Base-by-base conservation (phyloP, 1,139 yeast species). In the Magnusiomyces ingens region DNA sequence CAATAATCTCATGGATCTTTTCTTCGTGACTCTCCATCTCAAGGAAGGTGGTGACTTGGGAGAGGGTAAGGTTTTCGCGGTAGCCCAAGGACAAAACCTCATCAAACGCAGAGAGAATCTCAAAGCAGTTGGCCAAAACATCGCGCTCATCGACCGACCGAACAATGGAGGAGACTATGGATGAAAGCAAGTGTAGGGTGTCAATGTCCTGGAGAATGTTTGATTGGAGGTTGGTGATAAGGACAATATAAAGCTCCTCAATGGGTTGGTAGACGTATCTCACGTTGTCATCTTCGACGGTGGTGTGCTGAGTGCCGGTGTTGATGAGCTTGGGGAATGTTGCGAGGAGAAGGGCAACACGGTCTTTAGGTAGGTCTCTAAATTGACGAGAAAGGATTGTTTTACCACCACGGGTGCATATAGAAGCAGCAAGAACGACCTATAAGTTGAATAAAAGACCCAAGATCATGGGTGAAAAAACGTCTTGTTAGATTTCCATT, bases 1-100 rank as follows among this genome's bases (percentile, higher is more conserved):
- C 98, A 64, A 94, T 93, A 67, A 93, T 91, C 69, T 94, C 98
- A 75, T 93, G 98, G 65, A 94, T 91, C 75, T 89, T 91, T 72
- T 94, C 99, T 72, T 94, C 99, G 67, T 93, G 98, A 43, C 96
- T 86, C 71, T 94, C 98, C 99, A 94, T 93, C 68, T 90, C 94
- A 72, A 94, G 76, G 72, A 88, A 93, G 15, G 95, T 87, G 69
- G 82, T 83, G 59, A 94, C 89, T 74, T 93, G 99, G 54, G 83
- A 72, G 61, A 86, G 69, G 0, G 94, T 82, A 62, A 93, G 75
- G 69, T 89, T 87, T 70, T 94, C 99, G 63, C 89, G 83, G 74
- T 85, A 90, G 15, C 99, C 99, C 71, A 88, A 76, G 54, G 83
- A 83, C 62, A 93, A 82, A 55, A 93, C 87, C 71, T 94, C 99